These are phyloP conservation scores for Scutellaria baicalensis DNA, from an alignment of 257 asterid species.

Conservation along the genomic window DNA sequence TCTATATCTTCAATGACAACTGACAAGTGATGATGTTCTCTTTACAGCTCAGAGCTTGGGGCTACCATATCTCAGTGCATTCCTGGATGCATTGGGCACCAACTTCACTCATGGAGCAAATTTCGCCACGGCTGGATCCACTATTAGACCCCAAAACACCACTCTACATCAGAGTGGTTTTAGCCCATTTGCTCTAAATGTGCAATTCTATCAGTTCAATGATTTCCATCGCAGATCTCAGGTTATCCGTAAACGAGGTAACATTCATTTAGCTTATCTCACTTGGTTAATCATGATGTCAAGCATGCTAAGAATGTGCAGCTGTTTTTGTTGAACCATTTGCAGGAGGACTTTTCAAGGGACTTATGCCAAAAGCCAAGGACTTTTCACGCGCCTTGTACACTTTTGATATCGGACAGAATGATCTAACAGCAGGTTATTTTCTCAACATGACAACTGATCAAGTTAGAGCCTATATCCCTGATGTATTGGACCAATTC, in stretches of 20 bases:
- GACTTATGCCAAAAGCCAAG: slow-evolving; percentile 41
- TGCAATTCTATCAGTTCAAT: slow-evolving; percentile 44
- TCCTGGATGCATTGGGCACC: slow-evolving; percentile 77
- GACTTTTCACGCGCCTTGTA: slow-evolving; percentile 53
- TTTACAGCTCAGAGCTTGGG: slow-evolving; percentile 57
- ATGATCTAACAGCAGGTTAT: slow-evolving; percentile 69
- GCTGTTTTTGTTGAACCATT: neutral
- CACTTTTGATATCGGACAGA: slow-evolving; percentile 88
- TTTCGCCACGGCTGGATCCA: slow-evolving; percentile 92
- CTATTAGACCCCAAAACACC: slow-evolving; percentile 77
- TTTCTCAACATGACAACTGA: slow-evolving; percentile 67
- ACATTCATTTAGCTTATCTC: neutral
- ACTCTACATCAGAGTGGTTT: slow-evolving; percentile 68
- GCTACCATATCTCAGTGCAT: slow-evolving; percentile 68
- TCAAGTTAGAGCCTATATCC: slow-evolving; percentile 66
- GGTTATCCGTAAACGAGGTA: slow-evolving; percentile 43
- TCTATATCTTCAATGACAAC: too few relatives aligned
- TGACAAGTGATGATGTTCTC: neutral
- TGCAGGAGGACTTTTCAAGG: slow-evolving; percentile 44
- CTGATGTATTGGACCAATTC: slow-evolving; percentile 68
- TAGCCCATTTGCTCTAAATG: slow-evolving; percentile 77
- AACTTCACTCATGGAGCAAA: slow-evolving; percentile 87
- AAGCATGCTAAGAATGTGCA: neutral
- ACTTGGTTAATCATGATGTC: neutral
- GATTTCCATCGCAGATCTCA: slow-evolving; percentile 69